These are phyloP conservation scores for Xylaria grammica DNA, from an alignment of 495 filamentous ascomycete species.

Conservation along the genomic window DNA sequence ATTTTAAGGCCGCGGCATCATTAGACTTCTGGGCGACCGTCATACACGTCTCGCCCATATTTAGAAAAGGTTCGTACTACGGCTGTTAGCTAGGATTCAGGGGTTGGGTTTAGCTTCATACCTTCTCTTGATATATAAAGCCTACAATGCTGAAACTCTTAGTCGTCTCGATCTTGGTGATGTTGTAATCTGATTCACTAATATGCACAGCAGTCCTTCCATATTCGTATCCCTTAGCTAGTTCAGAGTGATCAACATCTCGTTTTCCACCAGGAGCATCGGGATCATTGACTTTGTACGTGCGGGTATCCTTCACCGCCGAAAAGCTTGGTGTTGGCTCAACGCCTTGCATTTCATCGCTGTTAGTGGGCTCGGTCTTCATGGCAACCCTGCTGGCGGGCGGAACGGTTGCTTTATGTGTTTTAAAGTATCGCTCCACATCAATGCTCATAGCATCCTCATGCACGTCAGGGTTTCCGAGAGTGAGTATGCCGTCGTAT, in stretches of 20 bases:
- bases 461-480: conserved; percentile 78
- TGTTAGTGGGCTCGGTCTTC: conserved; percentile 42
- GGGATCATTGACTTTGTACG: conserved; percentile 80
- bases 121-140: conserved; percentile 77
- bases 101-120: conserved; percentile 38
- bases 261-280: conserved; percentile 76
- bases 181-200: conserved; percentile 77
- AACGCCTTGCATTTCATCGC: conserved; percentile 49
- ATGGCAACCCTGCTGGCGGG: conserved; percentile 78
- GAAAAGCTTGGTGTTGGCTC: conserved; percentile 59
- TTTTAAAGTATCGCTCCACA: conserved; percentile 88
- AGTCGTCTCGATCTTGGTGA: conserved; percentile 79
- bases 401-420: conserved; percentile 72
- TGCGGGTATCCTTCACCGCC: conserved; percentile 70
- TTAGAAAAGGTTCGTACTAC: conserved; percentile 84
- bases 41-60: conserved; percentile 76
- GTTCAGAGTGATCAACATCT: conserved; percentile 81
- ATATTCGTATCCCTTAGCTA: conserved; percentile 94
- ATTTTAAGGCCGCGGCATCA: conserved; percentile 73
- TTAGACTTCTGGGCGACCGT: conserved; percentile 77
- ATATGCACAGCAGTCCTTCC: conserved; percentile 91
- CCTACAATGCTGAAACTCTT: conserved; percentile 81
- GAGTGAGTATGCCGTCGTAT: conserved; percentile 78
- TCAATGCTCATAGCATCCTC: conserved; percentile 81
- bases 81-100: conserved; percentile 21